Evolutionary conservation across 768 basidiomycete species (phyloP).

Genomic region (Punctularia strigosozonata): DNA sequence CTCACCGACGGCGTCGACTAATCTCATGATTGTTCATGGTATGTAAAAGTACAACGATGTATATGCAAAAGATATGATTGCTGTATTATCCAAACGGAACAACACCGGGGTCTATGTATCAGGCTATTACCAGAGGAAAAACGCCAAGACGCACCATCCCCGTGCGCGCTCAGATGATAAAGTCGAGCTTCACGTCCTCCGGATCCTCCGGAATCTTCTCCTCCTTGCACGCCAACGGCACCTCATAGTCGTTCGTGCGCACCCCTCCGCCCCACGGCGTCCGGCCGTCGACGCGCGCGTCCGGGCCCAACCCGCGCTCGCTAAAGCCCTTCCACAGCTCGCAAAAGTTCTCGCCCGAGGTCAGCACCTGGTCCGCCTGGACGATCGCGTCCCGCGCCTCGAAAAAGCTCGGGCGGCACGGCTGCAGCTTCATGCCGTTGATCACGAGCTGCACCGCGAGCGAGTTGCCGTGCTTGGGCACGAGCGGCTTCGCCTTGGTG

Average conservation of each 20-base stretch:
- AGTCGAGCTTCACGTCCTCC: background rate
- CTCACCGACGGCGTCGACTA: too few species aligned
- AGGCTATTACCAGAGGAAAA: too few species aligned
- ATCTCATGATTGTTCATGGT: too few species aligned
- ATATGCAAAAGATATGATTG: too few species aligned
- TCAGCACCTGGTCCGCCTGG: constrained; percentile 81
- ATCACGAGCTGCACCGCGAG: constrained; percentile 75
- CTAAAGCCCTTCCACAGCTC: constrained; percentile 80
- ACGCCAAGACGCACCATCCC: too few species aligned
- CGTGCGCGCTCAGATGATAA: too few species aligned
- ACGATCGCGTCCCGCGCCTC: constrained; percentile 85
- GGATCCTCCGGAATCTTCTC: constrained; percentile 11
- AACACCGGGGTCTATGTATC: too few species aligned
- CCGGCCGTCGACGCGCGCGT: constrained; percentile 60
- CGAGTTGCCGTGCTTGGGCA: constrained; percentile 91
- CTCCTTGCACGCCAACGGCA: constrained; percentile 28
- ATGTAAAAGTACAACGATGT: too few species aligned
- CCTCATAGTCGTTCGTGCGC: constrained; percentile 41
- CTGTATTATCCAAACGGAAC: too few species aligned
- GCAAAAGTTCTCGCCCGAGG: constrained; percentile 90
- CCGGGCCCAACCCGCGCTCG: constrained; percentile 65
- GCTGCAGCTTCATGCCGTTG: constrained; percentile 91
- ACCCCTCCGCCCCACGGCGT: constrained; percentile 94
- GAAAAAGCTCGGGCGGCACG: constrained; percentile 85
- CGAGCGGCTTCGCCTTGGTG: constrained; percentile 49